Evolutionary conservation across 1,284 basidiomycete genomes (phyloP), one percentile per base, ranked within the genome.

Genomic region (Puccinia brachypodii): DNA sequence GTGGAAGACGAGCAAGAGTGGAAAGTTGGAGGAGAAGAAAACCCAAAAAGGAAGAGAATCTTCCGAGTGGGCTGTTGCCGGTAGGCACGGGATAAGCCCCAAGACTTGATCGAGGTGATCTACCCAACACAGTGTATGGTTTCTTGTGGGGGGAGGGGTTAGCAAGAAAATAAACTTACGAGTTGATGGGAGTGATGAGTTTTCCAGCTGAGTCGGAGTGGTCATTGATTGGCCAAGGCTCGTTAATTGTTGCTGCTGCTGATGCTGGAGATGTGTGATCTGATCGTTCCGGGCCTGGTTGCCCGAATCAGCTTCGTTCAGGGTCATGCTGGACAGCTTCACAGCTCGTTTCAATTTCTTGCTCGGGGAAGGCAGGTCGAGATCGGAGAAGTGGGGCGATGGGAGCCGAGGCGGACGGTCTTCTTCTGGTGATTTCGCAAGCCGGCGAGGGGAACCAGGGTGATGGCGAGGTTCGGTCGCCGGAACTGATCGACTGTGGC

Each of bases 351-450:
- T 73, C 1, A 78, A 19, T 56, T 78, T 78, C 53, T 78, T 78
- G 64, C 22, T 64, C n/a, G 76, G 76, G n/a, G 76, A 68, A 7
- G 76, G 66, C 19, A 56, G 66, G 25, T 78, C 76, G 64, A 69
- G 42, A 40, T 53, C 44, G 53, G 44, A 38, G 50, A 50, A 68
- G 28, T 53, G 28, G 14, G 60, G 42, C 3, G 58, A 64, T 31
- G 53, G 56, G 28, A 76, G 74, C n/a, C 28, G 74, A 47, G 42
- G 33, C 22, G 64, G 62, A 9, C 38, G 64, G 66, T 56, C 36
- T 42, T 56, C 56, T 42, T 62, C 36, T 22, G 44, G 58, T 47
- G 60, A 42, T 33, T 42, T 56, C 22, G 36, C 36, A 25, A 22
- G 53, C 42, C 44, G 62, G 25, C n/a, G 31, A 50, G 53, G 53